These are phyloP conservation scores for Meyerozyma sp. DNA, from an alignment of 1,139 yeast genomes.

Conservation along the genomic window DNA sequence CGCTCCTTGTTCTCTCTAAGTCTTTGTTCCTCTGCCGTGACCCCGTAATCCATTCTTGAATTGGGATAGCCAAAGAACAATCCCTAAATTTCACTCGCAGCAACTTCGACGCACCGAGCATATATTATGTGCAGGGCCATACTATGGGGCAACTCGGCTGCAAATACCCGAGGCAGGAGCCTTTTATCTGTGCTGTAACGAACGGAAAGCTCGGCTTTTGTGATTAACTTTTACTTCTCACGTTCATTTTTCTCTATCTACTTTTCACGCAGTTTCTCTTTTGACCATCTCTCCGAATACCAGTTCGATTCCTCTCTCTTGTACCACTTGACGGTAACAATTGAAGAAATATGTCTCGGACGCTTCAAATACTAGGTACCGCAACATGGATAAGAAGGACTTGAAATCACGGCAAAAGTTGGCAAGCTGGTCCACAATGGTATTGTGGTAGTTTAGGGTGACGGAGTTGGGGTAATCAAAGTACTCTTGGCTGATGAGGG, in stretches of 20 bases:
- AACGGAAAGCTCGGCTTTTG: too few species aligned
- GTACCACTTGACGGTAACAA: not conserved
- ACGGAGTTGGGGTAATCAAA: slow-evolving; percentile 1
- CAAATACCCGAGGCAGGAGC: not conserved
- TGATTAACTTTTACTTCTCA: too few species aligned
- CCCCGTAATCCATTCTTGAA: not conserved
- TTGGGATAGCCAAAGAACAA: not conserved
- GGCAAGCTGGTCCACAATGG: not conserved
- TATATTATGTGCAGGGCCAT: not conserved
- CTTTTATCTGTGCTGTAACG: too few species aligned
- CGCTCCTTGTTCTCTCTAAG: slow-evolving; percentile 54
- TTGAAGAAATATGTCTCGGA: not conserved
- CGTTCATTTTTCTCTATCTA: not conserved
- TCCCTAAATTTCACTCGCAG: slow-evolving; percentile 1
- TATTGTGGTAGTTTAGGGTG: not conserved
- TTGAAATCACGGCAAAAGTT: not conserved
- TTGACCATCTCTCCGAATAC: not conserved
- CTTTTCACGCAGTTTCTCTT: not conserved
- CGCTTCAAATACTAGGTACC: not conserved
- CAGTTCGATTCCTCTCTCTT: not conserved
- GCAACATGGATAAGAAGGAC: not conserved
- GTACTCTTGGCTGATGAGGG: slow-evolving; percentile 2
- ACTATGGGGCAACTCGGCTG: not conserved
- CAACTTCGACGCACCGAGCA: not conserved
- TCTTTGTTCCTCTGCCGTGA: slow-evolving; percentile 64